Evolutionary conservation across 2,329 filamentous ascomycete species (phyloP).

Genomic region (Zasmidium angulare): DNA sequence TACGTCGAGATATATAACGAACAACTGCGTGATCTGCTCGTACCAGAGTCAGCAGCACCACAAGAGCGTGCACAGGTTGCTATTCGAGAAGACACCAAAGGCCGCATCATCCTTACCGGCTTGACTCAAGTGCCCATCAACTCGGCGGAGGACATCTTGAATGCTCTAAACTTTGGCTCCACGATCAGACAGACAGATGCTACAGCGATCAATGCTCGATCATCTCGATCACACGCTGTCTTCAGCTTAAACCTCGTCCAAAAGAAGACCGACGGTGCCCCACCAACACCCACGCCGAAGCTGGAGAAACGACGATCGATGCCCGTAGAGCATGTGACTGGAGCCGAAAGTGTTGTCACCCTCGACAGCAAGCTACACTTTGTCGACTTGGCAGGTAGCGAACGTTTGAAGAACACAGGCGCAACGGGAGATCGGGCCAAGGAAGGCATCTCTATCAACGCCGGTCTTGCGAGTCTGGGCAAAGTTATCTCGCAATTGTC

Average conservation of each 20-base stretch:
- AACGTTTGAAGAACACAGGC: constrained; percentile 94
- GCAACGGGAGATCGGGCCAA: constrained; percentile 91
- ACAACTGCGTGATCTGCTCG: constrained; percentile 82
- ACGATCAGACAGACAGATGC: constrained; percentile 94
- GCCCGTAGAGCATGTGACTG: constrained; percentile 74
- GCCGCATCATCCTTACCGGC: constrained; percentile 90
- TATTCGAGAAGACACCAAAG: constrained; percentile 91
- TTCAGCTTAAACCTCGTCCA: constrained; percentile 94
- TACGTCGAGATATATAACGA: constrained; percentile 86
- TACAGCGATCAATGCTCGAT: constrained; percentile 96
- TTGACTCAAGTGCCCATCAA: constrained; percentile 85
- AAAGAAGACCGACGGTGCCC: constrained; percentile 62
- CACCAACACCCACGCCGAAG: constrained; percentile 51
- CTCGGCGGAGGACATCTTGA: constrained; percentile 86
- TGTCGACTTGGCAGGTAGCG: constrained; percentile 94
- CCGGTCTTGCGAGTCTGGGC: constrained; percentile 86
- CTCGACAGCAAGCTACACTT: constrained; percentile 99
- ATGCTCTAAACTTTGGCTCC: constrained; percentile 87
- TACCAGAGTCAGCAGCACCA: constrained; percentile 69
- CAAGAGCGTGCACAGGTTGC: constrained; percentile 76
- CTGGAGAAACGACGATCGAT: constrained; percentile 85
- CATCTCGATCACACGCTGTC: constrained; percentile 94
- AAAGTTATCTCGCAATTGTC: constrained; percentile 99
- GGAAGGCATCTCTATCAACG: constrained; percentile 98
- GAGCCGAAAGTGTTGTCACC: constrained; percentile 68